phyloP scores from a whole-genome alignment of 139 green algal genomes.

The Tetratostichococcus sp. region DNA sequence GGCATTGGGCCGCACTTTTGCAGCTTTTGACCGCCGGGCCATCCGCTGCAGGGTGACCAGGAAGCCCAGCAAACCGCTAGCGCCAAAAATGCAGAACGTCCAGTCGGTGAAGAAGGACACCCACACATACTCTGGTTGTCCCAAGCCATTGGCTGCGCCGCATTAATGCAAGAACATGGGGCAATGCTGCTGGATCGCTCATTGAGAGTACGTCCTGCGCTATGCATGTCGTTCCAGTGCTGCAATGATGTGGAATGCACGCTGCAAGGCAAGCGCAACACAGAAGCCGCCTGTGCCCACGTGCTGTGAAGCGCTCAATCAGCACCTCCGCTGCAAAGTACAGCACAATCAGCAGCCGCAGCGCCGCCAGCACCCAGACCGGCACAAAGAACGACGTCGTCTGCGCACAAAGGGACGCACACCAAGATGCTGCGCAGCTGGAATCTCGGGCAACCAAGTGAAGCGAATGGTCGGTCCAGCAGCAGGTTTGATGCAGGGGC shows the following conservation, averaged over 20 bases:
- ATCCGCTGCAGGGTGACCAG: neutral
- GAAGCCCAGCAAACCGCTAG: slow-evolving; percentile 5
- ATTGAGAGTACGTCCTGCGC: no score
- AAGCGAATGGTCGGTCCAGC: neutral
- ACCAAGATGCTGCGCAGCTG: neutral
- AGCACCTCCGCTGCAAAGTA: neutral
- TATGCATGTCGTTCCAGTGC: no score
- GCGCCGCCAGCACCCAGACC: neutral
- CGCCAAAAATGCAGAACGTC: slow-evolving; percentile 14
- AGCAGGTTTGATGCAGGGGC: neutral
- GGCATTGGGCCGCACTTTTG: neutral
- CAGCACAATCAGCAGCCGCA: neutral
- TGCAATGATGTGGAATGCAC: neutral
- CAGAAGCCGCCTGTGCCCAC: neutral
- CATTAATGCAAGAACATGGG: neutral
- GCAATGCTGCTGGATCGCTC: no score
- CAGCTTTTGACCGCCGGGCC: neutral
- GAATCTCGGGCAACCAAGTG: neutral
- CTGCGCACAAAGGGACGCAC: neutral
- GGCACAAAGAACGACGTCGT: neutral
- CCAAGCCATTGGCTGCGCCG: neutral
- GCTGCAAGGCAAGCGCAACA: no score
- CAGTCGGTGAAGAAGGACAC: slow-evolving; percentile 31
- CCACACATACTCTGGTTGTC: neutral
- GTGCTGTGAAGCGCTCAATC: neutral